These are phyloP conservation scores for Penicillium soppii DNA, from an alignment of 495 filamentous ascomycete genomes.

Conservation along the genomic window DNA sequence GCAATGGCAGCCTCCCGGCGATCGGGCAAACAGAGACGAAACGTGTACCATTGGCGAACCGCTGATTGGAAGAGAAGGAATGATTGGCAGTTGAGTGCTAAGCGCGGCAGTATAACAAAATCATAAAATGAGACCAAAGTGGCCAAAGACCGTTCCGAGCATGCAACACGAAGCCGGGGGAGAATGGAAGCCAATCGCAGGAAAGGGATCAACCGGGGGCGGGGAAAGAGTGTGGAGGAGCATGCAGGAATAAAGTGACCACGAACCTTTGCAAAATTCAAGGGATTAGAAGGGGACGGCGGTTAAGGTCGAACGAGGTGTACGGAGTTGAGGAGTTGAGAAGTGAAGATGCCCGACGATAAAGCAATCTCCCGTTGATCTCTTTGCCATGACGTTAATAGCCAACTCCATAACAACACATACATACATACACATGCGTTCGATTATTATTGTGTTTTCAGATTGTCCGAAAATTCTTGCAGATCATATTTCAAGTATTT, in stretches of 20 bases:
- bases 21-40: conserved; percentile 8
- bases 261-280: conserved; percentile 15
- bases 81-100: conserved; percentile 7
- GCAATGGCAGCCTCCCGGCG: conserved; percentile 13
- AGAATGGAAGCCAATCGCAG: conserved; percentile 17
- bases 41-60: conserved; percentile 9
- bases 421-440: neutral
- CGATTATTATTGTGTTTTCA: too few species aligned
- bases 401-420: neutral
- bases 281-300: too few species aligned
- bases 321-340: neutral
- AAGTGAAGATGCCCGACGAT: neutral
- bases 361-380: neutral
- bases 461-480: too few species aligned
- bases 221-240: conserved; percentile 14
- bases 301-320: neutral
- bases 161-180: conserved; percentile 16
- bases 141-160: conserved; percentile 5
- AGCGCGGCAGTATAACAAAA: conserved; percentile 25
- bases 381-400: neutral
- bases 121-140: conserved; percentile 15
- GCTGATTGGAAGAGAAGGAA: conserved; percentile 21
- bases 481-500: too few species aligned
- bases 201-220: conserved; percentile 17
- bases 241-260: neutral